Conservation (phyloP, 345 rosid species). For the Streptanthus diversifolius region DNA sequence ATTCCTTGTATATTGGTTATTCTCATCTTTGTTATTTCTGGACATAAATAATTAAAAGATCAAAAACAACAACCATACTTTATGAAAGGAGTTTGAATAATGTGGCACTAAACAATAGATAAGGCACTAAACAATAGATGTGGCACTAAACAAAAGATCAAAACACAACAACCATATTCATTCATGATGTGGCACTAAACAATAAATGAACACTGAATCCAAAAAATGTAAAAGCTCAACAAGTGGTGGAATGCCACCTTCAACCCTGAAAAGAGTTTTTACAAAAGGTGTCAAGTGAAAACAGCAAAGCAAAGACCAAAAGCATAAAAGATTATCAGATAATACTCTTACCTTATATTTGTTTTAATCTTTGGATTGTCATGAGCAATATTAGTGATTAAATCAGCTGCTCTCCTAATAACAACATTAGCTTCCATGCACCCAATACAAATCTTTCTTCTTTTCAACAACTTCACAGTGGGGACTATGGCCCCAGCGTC, state of each 20-base stretch:
- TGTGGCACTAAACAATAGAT: too few relatives aligned
- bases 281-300: neutral
- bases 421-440: constrained; percentile 35
- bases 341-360: constrained; percentile 47
- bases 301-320: neutral
- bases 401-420: constrained; percentile 72
- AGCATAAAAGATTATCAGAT: neutral
- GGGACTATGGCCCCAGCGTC: constrained; percentile 65
- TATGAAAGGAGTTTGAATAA: too few relatives aligned
- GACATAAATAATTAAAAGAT: too few relatives aligned
- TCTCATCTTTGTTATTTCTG: too few relatives aligned
- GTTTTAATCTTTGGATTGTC: constrained; percentile 62
- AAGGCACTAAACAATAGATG: too few relatives aligned
- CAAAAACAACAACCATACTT: too few relatives aligned
- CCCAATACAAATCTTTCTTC: constrained; percentile 25
- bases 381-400: constrained; percentile 69
- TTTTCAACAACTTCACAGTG: constrained; percentile 54
- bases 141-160: too few relatives aligned
- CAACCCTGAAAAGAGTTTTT: constrained; percentile 40
- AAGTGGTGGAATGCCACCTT: constrained; percentile 70
- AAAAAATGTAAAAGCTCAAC: constrained; percentile 55
- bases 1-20: too few relatives aligned
- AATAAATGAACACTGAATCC: too few relatives aligned
- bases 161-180: too few relatives aligned
- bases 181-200: too few relatives aligned